These are phyloP conservation scores for Trichoderma hamatum DNA, from an alignment of 2,329 filamentous ascomycete genomes.

Conservation along the genomic window DNA sequence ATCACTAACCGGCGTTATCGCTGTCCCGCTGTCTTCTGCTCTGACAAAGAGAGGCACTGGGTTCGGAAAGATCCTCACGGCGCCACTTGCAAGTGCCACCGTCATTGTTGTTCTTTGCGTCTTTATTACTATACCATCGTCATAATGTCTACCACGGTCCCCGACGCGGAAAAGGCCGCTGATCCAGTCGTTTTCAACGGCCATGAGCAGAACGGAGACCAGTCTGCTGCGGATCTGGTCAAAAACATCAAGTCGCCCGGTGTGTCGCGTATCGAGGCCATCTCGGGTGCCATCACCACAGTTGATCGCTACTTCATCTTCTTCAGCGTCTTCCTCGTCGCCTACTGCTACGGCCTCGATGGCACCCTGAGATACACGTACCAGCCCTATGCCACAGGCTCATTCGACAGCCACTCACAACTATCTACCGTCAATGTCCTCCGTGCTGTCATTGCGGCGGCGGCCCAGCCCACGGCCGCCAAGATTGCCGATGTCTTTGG, in stretches of 20 bases:
- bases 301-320: conserved; percentile 61
- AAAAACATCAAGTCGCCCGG: conserved; percentile 50
- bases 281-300: conserved; percentile 55
- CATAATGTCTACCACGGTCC: conserved; percentile 1
- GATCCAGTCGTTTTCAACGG: background rate
- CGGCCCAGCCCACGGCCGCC: conserved; percentile 58
- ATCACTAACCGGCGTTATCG: background rate
- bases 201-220: background rate
- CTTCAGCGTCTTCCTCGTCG: conserved; percentile 62
- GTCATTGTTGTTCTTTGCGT: background rate
- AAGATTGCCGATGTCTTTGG: conserved; percentile 67
- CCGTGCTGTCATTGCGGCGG: conserved; percentile 61
- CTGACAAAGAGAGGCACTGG: background rate
- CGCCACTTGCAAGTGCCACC: background rate
- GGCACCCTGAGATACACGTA: conserved; percentile 59
- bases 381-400: conserved; percentile 58
- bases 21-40: background rate
- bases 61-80: background rate
- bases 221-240: conserved; percentile 6
- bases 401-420: conserved; percentile 56
- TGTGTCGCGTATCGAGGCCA: conserved; percentile 61
- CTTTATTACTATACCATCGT: background rate
- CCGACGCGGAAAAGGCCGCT: conserved; percentile 22
- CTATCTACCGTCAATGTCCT: conserved; percentile 61
- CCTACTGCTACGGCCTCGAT: conserved; percentile 66